Conservation (phyloP, 1,139 yeast genomes). For the Yamadazyma triangularis region DNA sequence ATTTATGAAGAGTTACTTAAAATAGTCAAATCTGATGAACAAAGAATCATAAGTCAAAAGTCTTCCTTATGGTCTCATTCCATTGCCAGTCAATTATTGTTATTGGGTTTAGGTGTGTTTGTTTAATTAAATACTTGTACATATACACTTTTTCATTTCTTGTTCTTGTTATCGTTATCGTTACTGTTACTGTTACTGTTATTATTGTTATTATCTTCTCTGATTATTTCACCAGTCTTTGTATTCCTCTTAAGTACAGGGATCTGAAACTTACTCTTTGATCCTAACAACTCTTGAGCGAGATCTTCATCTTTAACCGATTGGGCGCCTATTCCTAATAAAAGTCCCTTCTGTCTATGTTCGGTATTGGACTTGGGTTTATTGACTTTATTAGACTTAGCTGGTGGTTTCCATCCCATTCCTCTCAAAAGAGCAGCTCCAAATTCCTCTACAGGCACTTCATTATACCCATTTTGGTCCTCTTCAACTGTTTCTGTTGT, state of each 20-base stretch:
- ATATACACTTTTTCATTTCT: not conserved
- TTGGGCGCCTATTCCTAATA: constrained; percentile 45
- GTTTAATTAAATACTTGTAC: constrained; percentile 19
- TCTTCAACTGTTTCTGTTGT: no score
- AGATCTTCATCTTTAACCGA: constrained; percentile 26
- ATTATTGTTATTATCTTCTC: no score
- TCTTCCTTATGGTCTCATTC: constrained; percentile 57
- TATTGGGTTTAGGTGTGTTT: constrained; percentile 58
- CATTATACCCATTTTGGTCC: constrained; percentile 21
- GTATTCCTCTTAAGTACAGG: constrained; percentile 62
- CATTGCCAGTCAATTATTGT: constrained; percentile 52
- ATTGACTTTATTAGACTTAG: constrained; percentile 4
- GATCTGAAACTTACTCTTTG: constrained; percentile 43
- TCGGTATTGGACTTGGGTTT: constrained; percentile 10
- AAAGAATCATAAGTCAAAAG: constrained; percentile 40
- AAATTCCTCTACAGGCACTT: constrained; percentile 79
- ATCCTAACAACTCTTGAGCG: constrained; percentile 27
- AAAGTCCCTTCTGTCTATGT: constrained; percentile 28
- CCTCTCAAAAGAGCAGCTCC: constrained; percentile 67
- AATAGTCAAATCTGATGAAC: constrained; percentile 50
- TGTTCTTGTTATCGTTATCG: not conserved
- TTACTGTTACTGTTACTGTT: no score
- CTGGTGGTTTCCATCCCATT: constrained; percentile 44
- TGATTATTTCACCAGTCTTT: constrained; percentile 5
- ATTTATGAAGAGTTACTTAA: constrained; percentile 53